Evolutionary conservation across 2,329 filamentous ascomycete species (phyloP).

Genomic region (Chaetomiaceae sp.): DNA sequence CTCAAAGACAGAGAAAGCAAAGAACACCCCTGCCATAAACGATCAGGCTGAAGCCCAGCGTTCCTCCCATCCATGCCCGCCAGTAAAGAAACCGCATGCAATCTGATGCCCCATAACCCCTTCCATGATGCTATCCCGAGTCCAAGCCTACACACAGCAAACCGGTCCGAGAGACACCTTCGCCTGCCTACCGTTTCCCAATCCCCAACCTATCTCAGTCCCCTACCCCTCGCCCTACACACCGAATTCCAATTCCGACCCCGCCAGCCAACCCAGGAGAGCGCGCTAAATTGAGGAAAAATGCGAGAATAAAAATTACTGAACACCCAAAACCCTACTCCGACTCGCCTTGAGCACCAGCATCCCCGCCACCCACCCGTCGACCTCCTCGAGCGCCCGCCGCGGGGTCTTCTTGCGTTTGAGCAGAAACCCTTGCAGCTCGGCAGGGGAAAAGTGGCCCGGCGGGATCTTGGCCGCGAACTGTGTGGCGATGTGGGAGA

Average conservation of each 20-base stretch:
- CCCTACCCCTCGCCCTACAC: no score
- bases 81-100: neutral
- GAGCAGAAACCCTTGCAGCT: constrained; percentile 62
- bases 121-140: neutral
- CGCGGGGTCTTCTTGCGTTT: constrained; percentile 57
- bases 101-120: neutral
- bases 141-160: neutral
- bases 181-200: neutral
- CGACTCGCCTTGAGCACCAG: constrained; percentile 47
- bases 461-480: constrained; percentile 53
- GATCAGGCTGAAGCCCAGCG: neutral
- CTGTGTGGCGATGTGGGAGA: constrained; percentile 37
- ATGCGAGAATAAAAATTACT: constrained; percentile 31
- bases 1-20: no score
- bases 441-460: constrained; percentile 52
- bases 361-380: constrained; percentile 50
- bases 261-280: no score
- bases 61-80: neutral
- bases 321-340: constrained; percentile 47
- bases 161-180: neutral
- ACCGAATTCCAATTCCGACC: no score
- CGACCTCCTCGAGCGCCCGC: constrained; percentile 50
- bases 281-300: no score
- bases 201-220: neutral
- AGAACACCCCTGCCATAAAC: no score